phyloP scores from a whole-genome alignment of 2,329 filamentous ascomycete species.

The Beauveria rudraprayagi region DNA sequence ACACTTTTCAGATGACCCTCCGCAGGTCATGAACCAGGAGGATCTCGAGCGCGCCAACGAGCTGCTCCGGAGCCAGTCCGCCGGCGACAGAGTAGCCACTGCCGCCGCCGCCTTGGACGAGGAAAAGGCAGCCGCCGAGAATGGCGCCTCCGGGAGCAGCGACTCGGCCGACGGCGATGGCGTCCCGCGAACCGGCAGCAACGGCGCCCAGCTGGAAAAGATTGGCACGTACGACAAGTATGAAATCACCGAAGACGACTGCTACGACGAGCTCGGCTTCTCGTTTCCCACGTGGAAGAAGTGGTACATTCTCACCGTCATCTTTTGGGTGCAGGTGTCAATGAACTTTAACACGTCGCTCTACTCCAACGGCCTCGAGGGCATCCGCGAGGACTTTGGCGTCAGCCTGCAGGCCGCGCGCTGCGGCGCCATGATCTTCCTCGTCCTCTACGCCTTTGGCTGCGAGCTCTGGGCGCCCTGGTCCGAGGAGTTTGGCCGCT shows the following conservation, averaged over 20 bases:
- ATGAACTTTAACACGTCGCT: constrained; percentile 75
- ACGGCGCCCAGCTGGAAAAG: constrained; percentile 23
- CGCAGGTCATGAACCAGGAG: constrained; percentile 28
- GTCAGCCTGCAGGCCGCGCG: constrained; percentile 63
- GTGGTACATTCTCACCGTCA: constrained; percentile 65
- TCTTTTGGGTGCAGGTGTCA: constrained; percentile 65
- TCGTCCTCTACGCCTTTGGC: constrained; percentile 74
- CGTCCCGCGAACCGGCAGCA: neutral
- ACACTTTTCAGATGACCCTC: constrained; percentile 29
- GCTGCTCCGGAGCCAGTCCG: constrained; percentile 23
- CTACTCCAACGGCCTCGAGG: constrained; percentile 60
- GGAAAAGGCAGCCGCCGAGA: constrained; percentile 12
- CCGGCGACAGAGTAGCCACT: neutral
- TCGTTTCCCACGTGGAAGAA: constrained; percentile 54
- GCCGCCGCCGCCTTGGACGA: neutral
- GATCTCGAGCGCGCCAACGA: constrained; percentile 30
- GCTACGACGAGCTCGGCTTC: constrained; percentile 58
- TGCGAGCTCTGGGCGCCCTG: constrained; percentile 86
- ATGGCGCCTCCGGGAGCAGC: constrained; percentile 24
- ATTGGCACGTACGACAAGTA: constrained; percentile 31
- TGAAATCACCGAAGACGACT: constrained; percentile 49
- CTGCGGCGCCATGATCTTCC: constrained; percentile 68
- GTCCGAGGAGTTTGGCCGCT: constrained; percentile 75
- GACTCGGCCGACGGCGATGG: constrained; percentile 13
- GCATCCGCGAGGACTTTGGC: constrained; percentile 58